These are phyloP conservation scores for Candida peoriensis DNA, from an alignment of 805 yeast species.

Conservation along the genomic window DNA sequence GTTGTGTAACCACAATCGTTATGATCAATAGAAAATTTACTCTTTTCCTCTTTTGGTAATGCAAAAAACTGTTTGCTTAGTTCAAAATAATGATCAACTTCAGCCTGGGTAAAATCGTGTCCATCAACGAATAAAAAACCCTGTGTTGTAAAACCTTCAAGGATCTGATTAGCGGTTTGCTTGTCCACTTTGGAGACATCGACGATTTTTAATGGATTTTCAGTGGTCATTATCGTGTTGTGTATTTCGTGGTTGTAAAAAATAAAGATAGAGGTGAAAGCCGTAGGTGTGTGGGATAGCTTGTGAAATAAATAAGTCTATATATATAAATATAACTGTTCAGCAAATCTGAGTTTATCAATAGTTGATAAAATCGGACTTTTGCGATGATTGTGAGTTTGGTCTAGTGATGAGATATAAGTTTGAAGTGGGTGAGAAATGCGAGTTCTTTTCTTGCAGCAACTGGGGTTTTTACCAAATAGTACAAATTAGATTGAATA, in stretches of 20 bases:
- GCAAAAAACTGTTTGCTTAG: constrained; percentile 45
- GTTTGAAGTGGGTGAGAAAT: no score
- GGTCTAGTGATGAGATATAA: no score
- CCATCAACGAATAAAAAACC: constrained; percentile 68
- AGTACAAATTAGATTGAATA: no score
- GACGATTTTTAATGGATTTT: constrained; percentile 49
- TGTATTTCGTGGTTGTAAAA: no score
- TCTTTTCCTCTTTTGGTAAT: constrained; percentile 47
- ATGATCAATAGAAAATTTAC: constrained; percentile 42
- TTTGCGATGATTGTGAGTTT: no score
- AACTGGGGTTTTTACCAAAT: no score
- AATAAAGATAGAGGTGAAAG: background rate
- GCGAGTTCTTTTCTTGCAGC: no score
- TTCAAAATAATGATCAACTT: constrained; percentile 46
- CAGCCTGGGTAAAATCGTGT: constrained; percentile 52
- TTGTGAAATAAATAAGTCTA: no score
- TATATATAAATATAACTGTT: no score
- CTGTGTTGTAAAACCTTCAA: constrained; percentile 55
- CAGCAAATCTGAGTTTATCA: no score
- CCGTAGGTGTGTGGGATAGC: no score
- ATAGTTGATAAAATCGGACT: no score
- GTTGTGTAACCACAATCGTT: constrained; percentile 59
- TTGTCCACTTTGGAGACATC: constrained; percentile 45
- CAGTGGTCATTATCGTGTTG: constrained; percentile 2
- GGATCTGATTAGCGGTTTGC: constrained; percentile 43